These are phyloP conservation scores for Botrytis tulipae DNA, from an alignment of 2,329 filamentous ascomycete species.

Conservation along the genomic window DNA sequence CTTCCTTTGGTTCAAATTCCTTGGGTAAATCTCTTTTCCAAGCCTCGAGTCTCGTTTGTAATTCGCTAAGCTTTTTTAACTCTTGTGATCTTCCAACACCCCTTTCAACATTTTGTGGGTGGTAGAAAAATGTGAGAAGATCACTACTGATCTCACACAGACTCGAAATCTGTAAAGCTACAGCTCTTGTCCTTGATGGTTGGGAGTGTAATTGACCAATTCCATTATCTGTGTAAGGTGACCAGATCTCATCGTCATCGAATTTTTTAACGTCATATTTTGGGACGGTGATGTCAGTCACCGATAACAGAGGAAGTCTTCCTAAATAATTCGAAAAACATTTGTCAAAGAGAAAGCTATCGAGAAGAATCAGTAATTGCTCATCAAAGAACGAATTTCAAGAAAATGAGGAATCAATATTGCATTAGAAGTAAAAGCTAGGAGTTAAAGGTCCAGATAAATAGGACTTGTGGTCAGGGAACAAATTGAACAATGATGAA, in stretches of 20 bases:
- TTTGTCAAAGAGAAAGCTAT: conserved; percentile 90
- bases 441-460: not conserved
- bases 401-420: not conserved
- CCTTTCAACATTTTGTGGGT: conserved; percentile 65
- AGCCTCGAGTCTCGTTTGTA: conserved; percentile 84
- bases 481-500: not conserved
- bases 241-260: conserved; percentile 56
- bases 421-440: not conserved
- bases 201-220: conserved; percentile 71
- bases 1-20: conserved; percentile 87
- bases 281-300: conserved; percentile 75
- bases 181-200: conserved; percentile 77
- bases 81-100: conserved; percentile 75
- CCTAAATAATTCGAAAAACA: conserved; percentile 98
- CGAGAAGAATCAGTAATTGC: not conserved
- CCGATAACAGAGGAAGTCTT: conserved; percentile 81
- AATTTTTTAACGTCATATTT: conserved; percentile 69
- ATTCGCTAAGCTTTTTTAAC: conserved; percentile 86
- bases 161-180: conserved; percentile 76
- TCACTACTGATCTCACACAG: conserved; percentile 94
- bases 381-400: not conserved
- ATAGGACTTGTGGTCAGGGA: not conserved
- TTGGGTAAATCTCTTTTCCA: conserved; percentile 83
- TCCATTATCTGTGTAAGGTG: conserved; percentile 82
- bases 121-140: conserved; percentile 85